Base-by-base conservation (phyloP, 352 stramenopile species). In the Detonula confervacea region DNA sequence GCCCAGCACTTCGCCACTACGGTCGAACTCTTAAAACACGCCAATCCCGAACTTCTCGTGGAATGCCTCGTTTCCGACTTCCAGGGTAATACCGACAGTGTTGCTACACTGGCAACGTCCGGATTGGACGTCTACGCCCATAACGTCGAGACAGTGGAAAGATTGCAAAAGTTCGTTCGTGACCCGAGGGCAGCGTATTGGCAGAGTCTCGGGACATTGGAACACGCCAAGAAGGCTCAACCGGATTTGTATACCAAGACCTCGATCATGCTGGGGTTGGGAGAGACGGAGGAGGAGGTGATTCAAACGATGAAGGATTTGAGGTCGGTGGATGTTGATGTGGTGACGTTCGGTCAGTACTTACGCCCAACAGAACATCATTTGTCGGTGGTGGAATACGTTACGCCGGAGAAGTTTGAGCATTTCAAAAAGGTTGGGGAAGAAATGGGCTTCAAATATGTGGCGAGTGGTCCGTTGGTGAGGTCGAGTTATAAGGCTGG, bases 341-440 rank as follows among this genome's bases (percentile, higher is more conserved):
- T 99, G 12, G 94, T 99, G n/a, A 99, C 97, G 8, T 98, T 99
- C 75, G 98, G 97, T 8, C 97, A 99, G 90, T 99, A 99, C 86
- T 80, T 99, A 51, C 95, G 96, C 67, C 97, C 97, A 1, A 99
- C 96, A 18, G 96, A 97, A 27, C 96, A 98, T 73, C 97, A 99
- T 90, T 95, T 99, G 87, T 94, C 96, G 0, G 97, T 99, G 44
- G 97, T 98, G 63, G 96, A 98, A 81, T 99, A 99, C 87, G 95
- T 99, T 59, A 98, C 92, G 24, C 97, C 97, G 0, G 96, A 99
- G 61, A 96, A 97, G 29, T 99, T 99, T 86, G 95, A 97, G 25
- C 89, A 90, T 39, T 95, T 87, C 44, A 94, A 97, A 76, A 91
- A 96, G 72, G 87, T 98, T 55, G 97, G 95, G 5, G 95, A 99